Conservation (phyloP, 371 early-diverging fungal genomes). For the Parasitella parasitica region DNA sequence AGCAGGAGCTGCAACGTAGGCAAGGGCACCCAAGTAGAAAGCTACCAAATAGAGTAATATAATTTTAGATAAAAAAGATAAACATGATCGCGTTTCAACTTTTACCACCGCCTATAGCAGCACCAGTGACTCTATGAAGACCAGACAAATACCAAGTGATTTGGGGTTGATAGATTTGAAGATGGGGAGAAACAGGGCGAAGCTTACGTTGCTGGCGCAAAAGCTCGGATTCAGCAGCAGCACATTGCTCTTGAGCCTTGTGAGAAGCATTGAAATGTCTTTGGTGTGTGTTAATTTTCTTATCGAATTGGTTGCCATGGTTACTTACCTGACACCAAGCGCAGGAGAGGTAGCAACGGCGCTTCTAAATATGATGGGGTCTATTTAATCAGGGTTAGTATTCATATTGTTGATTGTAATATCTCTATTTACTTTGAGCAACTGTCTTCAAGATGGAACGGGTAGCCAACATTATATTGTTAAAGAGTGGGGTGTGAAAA, state of each 20-base stretch:
- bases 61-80: background rate
- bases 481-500: slow-evolving; percentile 28
- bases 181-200: slow-evolving; percentile 85
- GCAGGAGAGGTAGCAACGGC: slow-evolving; percentile 27
- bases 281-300: background rate
- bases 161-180: slow-evolving; percentile 89
- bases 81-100: slow-evolving; percentile 17
- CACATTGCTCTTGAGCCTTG: slow-evolving; percentile 37
- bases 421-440: slow-evolving; percentile 40
- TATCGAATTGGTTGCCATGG: background rate
- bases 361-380: slow-evolving; percentile 44
- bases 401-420: background rate
- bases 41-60: slow-evolving; percentile 31
- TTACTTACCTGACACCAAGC: slow-evolving; percentile 38
- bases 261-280: slow-evolving; percentile 48
- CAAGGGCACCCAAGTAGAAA: slow-evolving; percentile 69
- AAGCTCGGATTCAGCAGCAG: slow-evolving; percentile 52
- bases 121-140: slow-evolving; percentile 82
- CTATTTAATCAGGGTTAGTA: slow-evolving; percentile 8
- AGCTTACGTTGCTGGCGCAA: slow-evolving; percentile 63
- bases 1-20: slow-evolving; percentile 59
- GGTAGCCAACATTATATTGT: slow-evolving; percentile 45
- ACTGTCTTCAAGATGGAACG: slow-evolving; percentile 45
- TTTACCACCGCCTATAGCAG: slow-evolving; percentile 74
- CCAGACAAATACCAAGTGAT: slow-evolving; percentile 82